Conservation (phyloP, 768 basidiomycete species). For the Fistulinella prunicolor region DNA sequence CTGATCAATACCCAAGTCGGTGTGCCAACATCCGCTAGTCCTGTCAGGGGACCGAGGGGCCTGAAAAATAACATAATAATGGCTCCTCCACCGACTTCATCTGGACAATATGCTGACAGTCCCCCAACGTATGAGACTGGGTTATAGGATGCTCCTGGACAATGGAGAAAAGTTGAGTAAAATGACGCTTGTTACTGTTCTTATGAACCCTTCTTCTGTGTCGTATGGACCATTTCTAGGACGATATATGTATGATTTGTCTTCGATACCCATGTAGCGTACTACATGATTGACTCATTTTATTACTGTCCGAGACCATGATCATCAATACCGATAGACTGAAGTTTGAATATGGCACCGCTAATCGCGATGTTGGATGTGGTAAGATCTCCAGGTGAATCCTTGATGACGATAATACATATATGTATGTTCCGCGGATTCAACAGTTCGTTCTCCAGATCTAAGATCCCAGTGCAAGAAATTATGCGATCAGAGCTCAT, state of each 20-base stretch:
- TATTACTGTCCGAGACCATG: background rate
- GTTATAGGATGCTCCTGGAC: conserved; percentile 44
- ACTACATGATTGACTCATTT: conserved; percentile 2
- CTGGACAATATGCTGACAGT: conserved; percentile 42
- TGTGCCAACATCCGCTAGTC: conserved; percentile 32
- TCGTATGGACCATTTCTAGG: conserved; percentile 19
- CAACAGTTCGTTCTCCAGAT: too few relatives aligned
- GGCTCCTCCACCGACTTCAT: conserved; percentile 19
- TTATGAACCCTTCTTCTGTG: background rate
- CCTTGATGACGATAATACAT: too few relatives aligned
- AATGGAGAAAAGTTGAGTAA: conserved; percentile 45
- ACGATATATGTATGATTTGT: conserved; percentile 10
- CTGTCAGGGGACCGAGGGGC: conserved; percentile 42
- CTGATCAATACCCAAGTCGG: conserved; percentile 39
- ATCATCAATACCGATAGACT: too few relatives aligned
- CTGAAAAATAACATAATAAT: conserved; percentile 28
- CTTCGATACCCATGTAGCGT: conserved; percentile 26
- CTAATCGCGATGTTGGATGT: too few relatives aligned
- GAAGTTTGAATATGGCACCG: too few relatives aligned
- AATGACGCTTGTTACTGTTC: background rate
- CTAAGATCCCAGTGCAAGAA: background rate
- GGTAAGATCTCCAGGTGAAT: too few relatives aligned
- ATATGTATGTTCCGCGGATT: too few relatives aligned
- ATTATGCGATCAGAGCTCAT: conserved; percentile 18
- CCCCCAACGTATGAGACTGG: conserved; percentile 69